Evolutionary conservation across 1,284 basidiomycete genomes (phyloP).

Genomic region (Naganishia liquefaciens): DNA sequence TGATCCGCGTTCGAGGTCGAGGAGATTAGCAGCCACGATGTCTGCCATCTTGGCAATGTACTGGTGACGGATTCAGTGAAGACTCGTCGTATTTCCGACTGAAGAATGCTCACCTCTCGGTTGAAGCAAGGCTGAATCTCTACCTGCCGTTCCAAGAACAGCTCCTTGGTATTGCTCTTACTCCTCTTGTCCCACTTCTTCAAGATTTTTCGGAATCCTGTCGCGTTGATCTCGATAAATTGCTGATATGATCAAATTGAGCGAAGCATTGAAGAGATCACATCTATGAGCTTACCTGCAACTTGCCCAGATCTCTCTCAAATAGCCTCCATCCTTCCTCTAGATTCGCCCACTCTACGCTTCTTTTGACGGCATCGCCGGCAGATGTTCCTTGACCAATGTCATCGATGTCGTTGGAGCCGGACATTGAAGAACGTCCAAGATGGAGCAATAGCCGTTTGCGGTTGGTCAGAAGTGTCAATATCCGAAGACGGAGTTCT

Average conservation of each 20-base stretch:
- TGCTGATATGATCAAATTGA: slow-evolving; percentile 52
- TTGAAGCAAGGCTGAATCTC: slow-evolving; percentile 98
- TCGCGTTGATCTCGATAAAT: slow-evolving; percentile 98
- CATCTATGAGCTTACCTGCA: slow-evolving; percentile 67
- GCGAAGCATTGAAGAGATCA: too few relatives aligned
- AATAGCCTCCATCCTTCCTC: slow-evolving; percentile 95
- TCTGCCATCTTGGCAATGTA: slow-evolving; percentile 95
- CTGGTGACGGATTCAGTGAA: slow-evolving; percentile 47
- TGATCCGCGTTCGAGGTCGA: slow-evolving; percentile 82
- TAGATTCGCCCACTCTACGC: slow-evolving; percentile 87
- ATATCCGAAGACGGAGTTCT: slow-evolving; percentile 85
- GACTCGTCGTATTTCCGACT: background rate
- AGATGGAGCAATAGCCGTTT: slow-evolving; percentile 58
- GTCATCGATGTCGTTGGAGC: slow-evolving; percentile 35
- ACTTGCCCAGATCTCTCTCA: slow-evolving; percentile 92
- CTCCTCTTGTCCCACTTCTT: slow-evolving; percentile 99
- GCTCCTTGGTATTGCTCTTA: slow-evolving; percentile 90
- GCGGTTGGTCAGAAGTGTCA: slow-evolving; percentile 91
- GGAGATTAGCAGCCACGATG: slow-evolving; percentile 86
- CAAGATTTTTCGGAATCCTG: slow-evolving; percentile 94
- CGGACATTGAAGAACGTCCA: slow-evolving; percentile 23
- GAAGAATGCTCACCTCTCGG: slow-evolving; percentile 68
- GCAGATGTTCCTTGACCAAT: slow-evolving; percentile 44
- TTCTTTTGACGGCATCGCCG: slow-evolving; percentile 60
- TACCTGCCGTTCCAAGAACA: slow-evolving; percentile 94